Conservation (phyloP, 768 basidiomycete species). For the Boletus rubroflammeus region DNA sequence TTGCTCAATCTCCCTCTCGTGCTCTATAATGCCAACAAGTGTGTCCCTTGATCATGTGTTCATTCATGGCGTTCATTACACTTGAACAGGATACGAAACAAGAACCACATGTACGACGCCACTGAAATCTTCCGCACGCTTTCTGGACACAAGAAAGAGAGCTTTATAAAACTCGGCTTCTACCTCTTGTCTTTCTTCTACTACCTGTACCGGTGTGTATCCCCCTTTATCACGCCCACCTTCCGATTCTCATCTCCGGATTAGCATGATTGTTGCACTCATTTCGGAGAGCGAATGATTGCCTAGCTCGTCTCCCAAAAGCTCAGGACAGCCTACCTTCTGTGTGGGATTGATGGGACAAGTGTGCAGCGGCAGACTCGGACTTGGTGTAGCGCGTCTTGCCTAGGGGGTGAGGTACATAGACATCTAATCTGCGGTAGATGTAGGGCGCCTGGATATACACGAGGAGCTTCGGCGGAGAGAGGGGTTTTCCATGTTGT, state of each 20-base stretch:
- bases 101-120: constrained; percentile 98
- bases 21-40: constrained; percentile 93
- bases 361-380: neutral
- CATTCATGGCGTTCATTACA: neutral
- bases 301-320: neutral
- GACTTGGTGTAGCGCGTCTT: constrained; percentile 6
- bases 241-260: neutral
- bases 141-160: constrained; percentile 92
- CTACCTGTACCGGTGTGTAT: constrained; percentile 79
- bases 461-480: constrained; percentile 4
- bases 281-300: constrained; percentile 71
- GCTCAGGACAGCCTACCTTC: neutral
- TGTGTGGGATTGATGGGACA: neutral
- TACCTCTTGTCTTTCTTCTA: constrained; percentile 91
- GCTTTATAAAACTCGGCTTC: constrained; percentile 92
- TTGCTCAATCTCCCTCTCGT: constrained; percentile 86
- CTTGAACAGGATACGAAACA: constrained; percentile 71
- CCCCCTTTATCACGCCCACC: neutral
- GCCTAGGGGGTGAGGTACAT: constrained; percentile 11
- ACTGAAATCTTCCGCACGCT: constrained; percentile 98
- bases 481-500: constrained; percentile 12
- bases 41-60: constrained; percentile 29
- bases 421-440: constrained; percentile 17
- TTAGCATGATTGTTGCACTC: constrained; percentile 82
- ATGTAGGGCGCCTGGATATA: constrained; percentile 11